Base-by-base conservation (phyloP, 192 early-diverging fungal species). In the Gonapodya prolifera region DNA sequence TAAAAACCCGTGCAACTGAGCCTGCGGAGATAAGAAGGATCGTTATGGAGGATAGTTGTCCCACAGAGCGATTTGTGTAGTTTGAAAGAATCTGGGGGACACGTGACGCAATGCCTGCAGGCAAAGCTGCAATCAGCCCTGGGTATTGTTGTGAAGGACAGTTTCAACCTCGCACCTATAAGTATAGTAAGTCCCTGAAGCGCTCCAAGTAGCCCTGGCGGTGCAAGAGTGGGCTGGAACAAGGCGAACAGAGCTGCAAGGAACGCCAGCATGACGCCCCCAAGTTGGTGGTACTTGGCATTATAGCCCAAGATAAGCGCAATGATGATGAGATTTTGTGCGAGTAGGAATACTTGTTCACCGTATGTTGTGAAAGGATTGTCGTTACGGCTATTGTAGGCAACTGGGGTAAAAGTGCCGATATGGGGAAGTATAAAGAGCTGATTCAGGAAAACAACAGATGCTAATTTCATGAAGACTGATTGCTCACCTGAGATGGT, bases 1-100 rank as follows among this genome's bases (percentile, higher is more conserved):
- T 99, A 80, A 92, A 95, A 0, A 98, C 86, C 75, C 97, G 88
- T 1, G 96, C 97, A 0, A 90, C 84, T 1, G 89, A 88, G 34
- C 97, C 97, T 30, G 92, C 83, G 81, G 94, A 94, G 79, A 94
- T 95, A 81, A 96, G 91, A 80, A 94, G 88, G 18, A 94, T 88
- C 0, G 97, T 92, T 82, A 99, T 92, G 2, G 91, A 91, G 33
- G 95, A 95, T 13, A 99, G 83, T 81, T 95, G 94, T 28, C 97
- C 97, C 17, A 96, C 97, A 73, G 88, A 91, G 33, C 89, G 85
- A 82, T 93, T 94, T 73, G 85, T 85, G 79, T 90, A 92, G 84
- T 95, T 99, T 75, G 88, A 85, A 70, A 86, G 86, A 35, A 98
- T 95, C 84, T 99, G 97, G 33, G 97, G 97, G 2, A 96, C 83